These are phyloP conservation scores for Pelagomonas calceolata DNA, from an alignment of 108 stramenopile species.

Conservation along the genomic window DNA sequence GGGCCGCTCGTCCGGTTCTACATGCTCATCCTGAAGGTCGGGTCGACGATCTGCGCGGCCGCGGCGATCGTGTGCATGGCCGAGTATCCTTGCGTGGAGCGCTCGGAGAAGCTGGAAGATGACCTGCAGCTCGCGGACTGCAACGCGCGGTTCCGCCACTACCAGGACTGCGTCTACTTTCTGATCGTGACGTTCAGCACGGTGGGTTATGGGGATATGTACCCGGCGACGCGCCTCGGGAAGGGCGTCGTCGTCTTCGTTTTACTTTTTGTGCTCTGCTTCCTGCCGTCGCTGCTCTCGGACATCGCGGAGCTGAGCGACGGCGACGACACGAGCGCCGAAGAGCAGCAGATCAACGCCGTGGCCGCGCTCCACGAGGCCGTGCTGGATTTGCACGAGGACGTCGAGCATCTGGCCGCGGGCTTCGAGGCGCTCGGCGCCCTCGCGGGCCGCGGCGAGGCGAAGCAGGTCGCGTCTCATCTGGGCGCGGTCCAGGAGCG, in stretches of 20 bases:
- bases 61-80: background rate
- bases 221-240: background rate
- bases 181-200: slow-evolving; percentile 53
- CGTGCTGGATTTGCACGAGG: background rate
- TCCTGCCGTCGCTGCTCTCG: background rate
- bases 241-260: background rate
- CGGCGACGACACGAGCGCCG: background rate
- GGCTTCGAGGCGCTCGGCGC: background rate
- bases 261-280: background rate
- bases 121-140: slow-evolving; percentile 1
- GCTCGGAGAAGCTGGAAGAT: background rate
- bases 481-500: too few species aligned
- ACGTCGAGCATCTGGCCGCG: background rate
- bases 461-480: too few species aligned
- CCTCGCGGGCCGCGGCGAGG: background rate
- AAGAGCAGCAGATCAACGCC: background rate
- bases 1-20: background rate
- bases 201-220: slow-evolving; percentile 36
- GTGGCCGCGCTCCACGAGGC: background rate
- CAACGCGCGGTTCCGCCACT: background rate
- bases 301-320: background rate
- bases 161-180: slow-evolving; percentile 48
- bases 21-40: background rate
- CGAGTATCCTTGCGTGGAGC: background rate
- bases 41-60: background rate